Evolutionary conservation across 2,329 filamentous ascomycete species (phyloP), one percentile per base, ranked within the genome.

Genomic region (Fusarium nisikadoi): DNA sequence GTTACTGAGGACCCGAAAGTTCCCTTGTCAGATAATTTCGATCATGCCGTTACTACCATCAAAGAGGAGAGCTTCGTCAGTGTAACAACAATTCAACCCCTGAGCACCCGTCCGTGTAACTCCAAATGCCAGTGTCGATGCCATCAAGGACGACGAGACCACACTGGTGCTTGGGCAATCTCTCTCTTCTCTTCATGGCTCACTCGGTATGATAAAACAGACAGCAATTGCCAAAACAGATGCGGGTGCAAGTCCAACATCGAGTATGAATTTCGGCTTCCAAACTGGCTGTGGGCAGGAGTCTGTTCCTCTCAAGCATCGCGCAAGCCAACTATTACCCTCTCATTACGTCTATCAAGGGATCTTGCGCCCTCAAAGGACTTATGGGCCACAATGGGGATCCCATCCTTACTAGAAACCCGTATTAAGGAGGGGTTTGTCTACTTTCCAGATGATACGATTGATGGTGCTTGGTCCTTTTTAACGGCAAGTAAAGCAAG

Each of bases 271-370:
- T 68, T 69, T 19, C 59, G 9, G 0, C 59, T 65, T 6, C 69
- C 71, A 3, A 58, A 3, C 0, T 76, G 73, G 73, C 62, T 75
- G 9, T 73, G 61, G 71, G 29, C 53, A 5, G 57, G 62, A 2
- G 33, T 63, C 2, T 12, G 62, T 1, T 50, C 62, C 0, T 47
- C 68, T 17, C 29, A 70, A 20, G 42, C 52, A 14, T 45, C 13
- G 1, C 45, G 38, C 10, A 16, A 46, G 2, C 47, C 41, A 0
- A 20, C 0, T 0, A 7, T 71, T 1, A 60, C 2, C 13, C 3
- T n/a, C 29, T 56, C 71, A 4, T 29, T 76, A 4, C 69, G 65
- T 0, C 55, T 27, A 14, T 16, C 61, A 2, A 72, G 71, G 8
- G 17, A 20, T 25, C 5, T 25, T 25, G 4, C 23, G 23, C 5